A percentile compares a stretch with the other conserved stretches of the same genome.
Evolutionary conservation across 257 asterid genomes (phyloP).

Genomic region (Lavandula angustifolia): DNA sequence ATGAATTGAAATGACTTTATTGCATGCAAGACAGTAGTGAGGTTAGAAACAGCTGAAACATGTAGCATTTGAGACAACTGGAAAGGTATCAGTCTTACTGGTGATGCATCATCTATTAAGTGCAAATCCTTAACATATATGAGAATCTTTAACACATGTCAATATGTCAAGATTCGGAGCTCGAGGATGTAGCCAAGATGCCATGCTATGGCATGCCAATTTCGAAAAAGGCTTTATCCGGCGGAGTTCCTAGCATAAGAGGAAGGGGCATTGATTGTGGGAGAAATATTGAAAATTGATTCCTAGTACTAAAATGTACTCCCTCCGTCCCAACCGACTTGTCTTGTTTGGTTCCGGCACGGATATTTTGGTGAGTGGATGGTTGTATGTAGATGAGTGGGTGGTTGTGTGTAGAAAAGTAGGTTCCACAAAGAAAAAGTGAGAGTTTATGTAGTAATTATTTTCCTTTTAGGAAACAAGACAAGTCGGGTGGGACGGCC

Average conservation of each 20-base stretch:
- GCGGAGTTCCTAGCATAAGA: slow-evolving; percentile 72
- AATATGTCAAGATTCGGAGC: slow-evolving; percentile 98
- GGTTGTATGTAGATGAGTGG: too few species aligned
- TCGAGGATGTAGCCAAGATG: slow-evolving; percentile 99
- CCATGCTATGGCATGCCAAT: slow-evolving; percentile 96
- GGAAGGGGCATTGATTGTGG: slow-evolving; percentile 21
- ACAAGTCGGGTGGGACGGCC: too few species aligned
- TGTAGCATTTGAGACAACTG: neutral
- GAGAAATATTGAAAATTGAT: neutral
- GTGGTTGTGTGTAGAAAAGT: too few species aligned
- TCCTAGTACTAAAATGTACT: slow-evolving; percentile 2
- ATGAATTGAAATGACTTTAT: neutral
- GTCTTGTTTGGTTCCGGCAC: too few species aligned
- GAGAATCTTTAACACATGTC: slow-evolving; percentile 98
- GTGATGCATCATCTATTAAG: slow-evolving; percentile 1
- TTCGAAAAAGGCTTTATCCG: slow-evolving; percentile 93
- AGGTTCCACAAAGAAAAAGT: too few species aligned
- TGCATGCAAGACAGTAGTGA: neutral
- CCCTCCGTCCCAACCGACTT: too few species aligned
- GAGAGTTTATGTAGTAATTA: too few species aligned
- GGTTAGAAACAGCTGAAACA: slow-evolving; percentile 12
- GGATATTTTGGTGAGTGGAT: too few species aligned
- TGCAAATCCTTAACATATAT: slow-evolving; percentile 50
- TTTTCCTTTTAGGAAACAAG: too few species aligned
- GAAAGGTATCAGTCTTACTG: neutral